Base-by-base conservation (phyloP, 805 yeast genomes). In the Lipomyces yamadae region DNA sequence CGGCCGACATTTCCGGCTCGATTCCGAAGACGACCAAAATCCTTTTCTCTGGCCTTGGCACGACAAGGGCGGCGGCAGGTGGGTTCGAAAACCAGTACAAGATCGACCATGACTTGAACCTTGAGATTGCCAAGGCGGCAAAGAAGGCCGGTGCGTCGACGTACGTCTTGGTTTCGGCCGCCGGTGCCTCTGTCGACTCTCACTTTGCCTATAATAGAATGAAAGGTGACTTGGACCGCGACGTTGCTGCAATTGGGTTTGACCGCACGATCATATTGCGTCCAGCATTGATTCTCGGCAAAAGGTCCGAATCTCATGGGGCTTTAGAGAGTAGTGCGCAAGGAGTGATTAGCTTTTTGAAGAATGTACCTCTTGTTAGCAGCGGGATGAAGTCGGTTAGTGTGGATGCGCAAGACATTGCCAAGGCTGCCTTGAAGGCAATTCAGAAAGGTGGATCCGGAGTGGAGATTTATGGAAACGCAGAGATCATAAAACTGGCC, bases 151-250 rank as follows among this genome's bases (percentile, higher is more conserved):
- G 95, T 0, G 86, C 86, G 71, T 81, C 83, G 52, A 88, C 92
- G 0, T 86, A 85, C 70, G 87, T 92, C 2, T 75, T 92, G 13
- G 83, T 92, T 4, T 86, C 92, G 2, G 80, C 92, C 2, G 60
- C 74, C 0, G 92, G 92, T n/a, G 91, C 97, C 0, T 80, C 79
- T 65, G 72, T 83, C 0, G 71, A 74, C 45, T 89, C 96, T 0
- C 72, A 72, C n/a, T 80, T 90, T 54, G 83, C 88, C 3, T 92
- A 92, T 73, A 61, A 85, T 56, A 82, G 82, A 71, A 82, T 89
- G 77, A 92, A 92, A 76, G 97, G 96, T 35, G 84, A 87, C 61
- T 80, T 90, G 59, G 97, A 92, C 75, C 83, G 86, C 56, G 91
- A 86, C 58, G 79, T 92, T 8, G 77, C 81, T 56, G 86, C 80